Conservation (phyloP, 257 asterid species). For the Solanum stenotomum region DNA sequence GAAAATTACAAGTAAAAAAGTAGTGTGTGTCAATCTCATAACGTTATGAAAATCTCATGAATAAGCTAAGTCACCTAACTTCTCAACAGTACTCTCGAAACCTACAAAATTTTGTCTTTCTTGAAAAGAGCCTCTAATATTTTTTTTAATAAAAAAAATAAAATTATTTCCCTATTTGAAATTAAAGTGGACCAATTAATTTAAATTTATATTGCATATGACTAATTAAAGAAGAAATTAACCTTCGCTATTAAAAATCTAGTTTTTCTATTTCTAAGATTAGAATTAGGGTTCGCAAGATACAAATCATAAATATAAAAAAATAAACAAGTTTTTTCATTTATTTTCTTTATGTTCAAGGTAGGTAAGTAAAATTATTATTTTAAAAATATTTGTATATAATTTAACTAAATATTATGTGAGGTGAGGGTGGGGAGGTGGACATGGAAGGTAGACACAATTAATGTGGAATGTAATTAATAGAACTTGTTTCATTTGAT, state of each 20-base stretch:
- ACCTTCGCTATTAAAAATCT: too few relatives aligned
- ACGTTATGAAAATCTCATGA: background rate
- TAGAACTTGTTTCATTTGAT: too few relatives aligned
- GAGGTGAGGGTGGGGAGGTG: too few relatives aligned
- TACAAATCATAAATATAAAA: too few relatives aligned
- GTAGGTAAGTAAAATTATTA: background rate
- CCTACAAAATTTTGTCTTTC: background rate
- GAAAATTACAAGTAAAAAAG: background rate
- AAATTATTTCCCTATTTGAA: background rate
- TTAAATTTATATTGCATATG: background rate
- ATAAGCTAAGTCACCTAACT: background rate
- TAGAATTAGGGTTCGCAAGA: too few relatives aligned
- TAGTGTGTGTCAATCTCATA: background rate
- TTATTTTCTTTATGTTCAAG: too few relatives aligned
- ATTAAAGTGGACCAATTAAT: background rate
- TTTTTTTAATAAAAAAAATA: background rate
- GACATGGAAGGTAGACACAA: background rate
- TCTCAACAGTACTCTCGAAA: background rate
- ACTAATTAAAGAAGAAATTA: too few relatives aligned
- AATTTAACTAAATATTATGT: background rate
- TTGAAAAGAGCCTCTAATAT: background rate
- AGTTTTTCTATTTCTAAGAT: too few relatives aligned
- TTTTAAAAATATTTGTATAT: too few relatives aligned
- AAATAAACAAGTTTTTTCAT: too few relatives aligned
- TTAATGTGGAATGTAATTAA: background rate